Percentiles rank a stretch among this genome's conserved stretches.
phyloP scores from a whole-genome alignment of 305 asterid species.

The Plantago lanceolata region DNA sequence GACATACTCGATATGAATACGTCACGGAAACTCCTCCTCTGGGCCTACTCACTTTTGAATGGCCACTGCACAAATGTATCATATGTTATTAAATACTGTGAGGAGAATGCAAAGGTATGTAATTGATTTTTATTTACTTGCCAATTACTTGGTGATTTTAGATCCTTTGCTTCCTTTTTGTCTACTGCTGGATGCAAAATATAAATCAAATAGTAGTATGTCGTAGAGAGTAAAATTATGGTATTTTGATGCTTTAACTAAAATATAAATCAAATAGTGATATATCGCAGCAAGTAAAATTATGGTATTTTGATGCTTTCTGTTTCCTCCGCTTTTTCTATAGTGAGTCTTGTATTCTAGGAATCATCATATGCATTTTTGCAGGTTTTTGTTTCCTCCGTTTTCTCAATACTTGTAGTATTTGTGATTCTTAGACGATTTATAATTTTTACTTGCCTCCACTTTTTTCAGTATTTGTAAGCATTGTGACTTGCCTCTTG shows the following conservation, averaged over 20 bases:
- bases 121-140: not conserved
- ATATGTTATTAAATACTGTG: conserved; percentile 75
- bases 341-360: too few relatives aligned
- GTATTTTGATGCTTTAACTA: too few relatives aligned
- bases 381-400: not conserved
- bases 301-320: too few relatives aligned
- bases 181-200: not conserved
- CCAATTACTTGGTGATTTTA: not conserved
- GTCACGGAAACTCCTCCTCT: conserved; percentile 80
- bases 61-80: conserved; percentile 74
- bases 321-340: too few relatives aligned
- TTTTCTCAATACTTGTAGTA: too few relatives aligned
- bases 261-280: conserved; percentile 6
- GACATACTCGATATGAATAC: conserved; percentile 96
- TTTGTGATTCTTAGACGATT: not conserved
- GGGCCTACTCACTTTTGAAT: conserved; percentile 90
- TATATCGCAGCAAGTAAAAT: too few relatives aligned
- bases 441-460: not conserved
- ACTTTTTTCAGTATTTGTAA: too few relatives aligned
- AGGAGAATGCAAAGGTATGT: conserved; percentile 75
- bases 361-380: not conserved
- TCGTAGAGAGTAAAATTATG: too few relatives aligned
- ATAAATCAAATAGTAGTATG: not conserved
- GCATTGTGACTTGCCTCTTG: not conserved
- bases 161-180: conserved; percentile 13